Percentiles rank a stretch among this genome's conserved stretches.
These are phyloP conservation scores for Epichloe gansuensis DNA, from an alignment of 2,329 filamentous ascomycete species.

Conservation along the genomic window DNA sequence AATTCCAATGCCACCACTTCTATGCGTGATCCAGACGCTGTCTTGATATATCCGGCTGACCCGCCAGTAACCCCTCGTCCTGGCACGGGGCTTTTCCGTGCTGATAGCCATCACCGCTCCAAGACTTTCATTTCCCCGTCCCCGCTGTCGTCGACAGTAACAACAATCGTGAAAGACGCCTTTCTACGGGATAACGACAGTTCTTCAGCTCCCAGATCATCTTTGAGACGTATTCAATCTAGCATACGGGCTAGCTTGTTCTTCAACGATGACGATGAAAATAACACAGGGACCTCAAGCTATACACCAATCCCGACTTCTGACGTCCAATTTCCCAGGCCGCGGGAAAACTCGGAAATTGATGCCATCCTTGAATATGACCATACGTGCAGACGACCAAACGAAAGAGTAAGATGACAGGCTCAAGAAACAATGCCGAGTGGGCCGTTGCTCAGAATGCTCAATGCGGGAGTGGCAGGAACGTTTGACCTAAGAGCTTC, in stretches of 20 bases:
- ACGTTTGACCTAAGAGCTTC: background rate
- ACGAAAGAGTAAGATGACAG: conserved; percentile 18
- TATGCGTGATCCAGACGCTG: conserved; percentile 15
- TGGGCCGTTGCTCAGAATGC: background rate
- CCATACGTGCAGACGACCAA: conserved; percentile 17
- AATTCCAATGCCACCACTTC: conserved; percentile 21
- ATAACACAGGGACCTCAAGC: conserved; percentile 11
- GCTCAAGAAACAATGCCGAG: conserved; percentile 4
- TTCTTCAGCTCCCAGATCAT: conserved; percentile 27
- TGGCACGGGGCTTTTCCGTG: conserved; percentile 16
- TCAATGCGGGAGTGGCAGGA: too few relatives aligned
- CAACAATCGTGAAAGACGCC: conserved; percentile 43
- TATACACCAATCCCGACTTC: conserved; percentile 13
- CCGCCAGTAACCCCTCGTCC: conserved; percentile 17
- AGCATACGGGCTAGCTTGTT: conserved; percentile 42
- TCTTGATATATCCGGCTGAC: conserved; percentile 13
- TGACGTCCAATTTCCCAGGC: conserved; percentile 14
- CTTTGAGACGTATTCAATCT: conserved; percentile 33
- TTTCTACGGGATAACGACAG: conserved; percentile 34
- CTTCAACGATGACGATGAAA: conserved; percentile 33
- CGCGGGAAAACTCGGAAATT: conserved; percentile 11
- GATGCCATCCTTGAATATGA: conserved; percentile 8
- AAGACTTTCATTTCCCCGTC: conserved; percentile 45
- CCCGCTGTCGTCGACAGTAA: conserved; percentile 46
- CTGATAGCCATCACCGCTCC: conserved; percentile 19